phyloP scores from a whole-genome alignment of 805 yeast species.

The Candida alai region DNA sequence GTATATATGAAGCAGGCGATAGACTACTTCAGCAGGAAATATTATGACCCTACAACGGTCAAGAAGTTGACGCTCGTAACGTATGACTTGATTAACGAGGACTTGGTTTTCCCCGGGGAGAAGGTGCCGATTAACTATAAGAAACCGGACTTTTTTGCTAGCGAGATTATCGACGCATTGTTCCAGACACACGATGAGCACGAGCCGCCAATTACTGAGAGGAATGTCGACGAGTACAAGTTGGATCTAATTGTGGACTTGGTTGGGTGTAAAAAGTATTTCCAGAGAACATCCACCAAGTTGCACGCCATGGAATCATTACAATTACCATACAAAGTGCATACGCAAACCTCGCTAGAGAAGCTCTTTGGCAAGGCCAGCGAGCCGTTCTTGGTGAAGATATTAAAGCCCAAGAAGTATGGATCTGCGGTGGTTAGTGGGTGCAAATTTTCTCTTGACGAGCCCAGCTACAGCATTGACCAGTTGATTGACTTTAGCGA shows the following conservation, averaged over 20 bases:
- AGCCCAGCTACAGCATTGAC: constrained; percentile 35
- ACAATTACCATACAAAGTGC: constrained; percentile 24
- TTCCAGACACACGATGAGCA: constrained; percentile 12
- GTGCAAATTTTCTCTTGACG: constrained; percentile 26
- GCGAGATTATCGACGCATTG: constrained; percentile 32
- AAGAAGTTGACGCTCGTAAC: constrained; percentile 25
- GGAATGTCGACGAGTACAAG: constrained; percentile 25
- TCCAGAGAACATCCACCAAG: constrained; percentile 27
- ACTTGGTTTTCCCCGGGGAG: constrained; percentile 33
- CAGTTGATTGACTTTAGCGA: constrained; percentile 14
- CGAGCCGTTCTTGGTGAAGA: constrained; percentile 31
- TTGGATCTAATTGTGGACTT: constrained; percentile 38
- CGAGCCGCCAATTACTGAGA: constrained; percentile 15
- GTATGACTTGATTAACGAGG: constrained; percentile 32
- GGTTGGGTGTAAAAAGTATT: constrained; percentile 35
- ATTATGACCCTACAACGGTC: constrained; percentile 18
- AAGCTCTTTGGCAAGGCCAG: constrained; percentile 22
- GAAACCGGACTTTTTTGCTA: constrained; percentile 35
- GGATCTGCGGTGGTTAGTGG: constrained; percentile 32
- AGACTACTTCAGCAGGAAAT: constrained; percentile 14
- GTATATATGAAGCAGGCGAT: constrained; percentile 19
- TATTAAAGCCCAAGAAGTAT: constrained; percentile 33
- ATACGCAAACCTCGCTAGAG: constrained; percentile 9
- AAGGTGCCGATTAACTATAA: constrained; percentile 30
- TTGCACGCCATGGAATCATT: constrained; percentile 27